Evolutionary conservation across 2,329 filamentous ascomycete species (phyloP).

Genomic region (Trichoderma aggressivum): DNA sequence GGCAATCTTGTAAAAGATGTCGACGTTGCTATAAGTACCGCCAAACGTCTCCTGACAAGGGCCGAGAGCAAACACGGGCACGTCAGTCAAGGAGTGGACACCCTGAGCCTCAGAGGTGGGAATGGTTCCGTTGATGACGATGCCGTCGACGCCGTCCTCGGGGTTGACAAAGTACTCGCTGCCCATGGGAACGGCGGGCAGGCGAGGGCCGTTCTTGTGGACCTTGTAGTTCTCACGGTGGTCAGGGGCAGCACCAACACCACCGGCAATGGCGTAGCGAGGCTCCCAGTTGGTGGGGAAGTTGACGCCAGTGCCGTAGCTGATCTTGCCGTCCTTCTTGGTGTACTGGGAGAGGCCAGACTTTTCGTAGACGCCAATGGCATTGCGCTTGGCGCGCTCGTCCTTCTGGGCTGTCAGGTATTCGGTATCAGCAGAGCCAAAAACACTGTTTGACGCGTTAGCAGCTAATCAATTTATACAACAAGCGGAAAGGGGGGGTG

Average conservation of each 20-base stretch:
- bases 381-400: conserved; percentile 70
- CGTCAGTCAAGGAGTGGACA: conserved; percentile 74
- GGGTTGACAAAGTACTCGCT: conserved; percentile 65
- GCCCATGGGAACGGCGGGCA: conserved; percentile 53
- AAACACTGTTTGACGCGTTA: conserved; percentile 48
- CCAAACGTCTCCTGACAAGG: conserved; percentile 76
- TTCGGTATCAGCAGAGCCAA: conserved; percentile 74
- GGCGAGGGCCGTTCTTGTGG: conserved; percentile 61
- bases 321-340: conserved; percentile 52
- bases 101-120: conserved; percentile 61
- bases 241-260: conserved; percentile 69
- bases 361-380: conserved; percentile 69
- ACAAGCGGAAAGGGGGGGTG: not conserved
- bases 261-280: conserved; percentile 74
- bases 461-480: not conserved
- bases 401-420: conserved; percentile 64
- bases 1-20: conserved; percentile 73
- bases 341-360: conserved; percentile 76
- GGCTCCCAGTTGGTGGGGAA: conserved; percentile 86
- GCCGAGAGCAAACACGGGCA: conserved; percentile 73
- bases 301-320: conserved; percentile 69
- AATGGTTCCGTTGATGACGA: conserved; percentile 73
- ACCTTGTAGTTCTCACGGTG: conserved; percentile 73
- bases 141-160: conserved; percentile 61
- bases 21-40: conserved; percentile 67